These are phyloP conservation scores for Massarina eburnea DNA, from an alignment of 2,329 filamentous ascomycete species.

Conservation along the genomic window DNA sequence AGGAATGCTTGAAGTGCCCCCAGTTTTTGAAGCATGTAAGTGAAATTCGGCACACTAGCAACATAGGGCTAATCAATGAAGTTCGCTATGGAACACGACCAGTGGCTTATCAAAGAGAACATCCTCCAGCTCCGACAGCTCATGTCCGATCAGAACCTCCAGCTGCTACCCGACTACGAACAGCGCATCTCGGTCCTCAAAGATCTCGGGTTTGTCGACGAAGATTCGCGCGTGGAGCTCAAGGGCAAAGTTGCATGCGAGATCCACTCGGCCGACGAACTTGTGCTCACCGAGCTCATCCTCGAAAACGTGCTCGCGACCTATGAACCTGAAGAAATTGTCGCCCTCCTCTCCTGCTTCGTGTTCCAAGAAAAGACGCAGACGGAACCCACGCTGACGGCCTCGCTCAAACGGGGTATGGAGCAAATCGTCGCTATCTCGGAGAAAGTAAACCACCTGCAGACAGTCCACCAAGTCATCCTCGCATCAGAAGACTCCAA, in stretches of 20 bases:
- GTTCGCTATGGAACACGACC: slow-evolving; percentile 95
- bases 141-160: slow-evolving; percentile 94
- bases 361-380: slow-evolving; percentile 98
- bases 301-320: slow-evolving; percentile 95
- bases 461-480: slow-evolving; percentile 90
- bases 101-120: slow-evolving; percentile 94
- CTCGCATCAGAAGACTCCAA: slow-evolving; percentile 86
- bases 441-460: slow-evolving; percentile 87
- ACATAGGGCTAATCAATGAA: slow-evolving; percentile 37
- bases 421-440: slow-evolving; percentile 86
- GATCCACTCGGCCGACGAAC: slow-evolving; percentile 94
- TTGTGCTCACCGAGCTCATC: slow-evolving; percentile 93
- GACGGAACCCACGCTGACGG: slow-evolving; percentile 75
- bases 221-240: slow-evolving; percentile 81
- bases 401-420: slow-evolving; percentile 77
- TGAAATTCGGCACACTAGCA: slow-evolving; percentile 18
- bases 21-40: slow-evolving; percentile 85
- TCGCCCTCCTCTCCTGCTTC: slow-evolving; percentile 88
- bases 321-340: slow-evolving; percentile 95
- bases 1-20: slow-evolving; percentile 69
- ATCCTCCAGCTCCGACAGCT: slow-evolving; percentile 83
- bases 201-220: slow-evolving; percentile 90
- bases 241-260: slow-evolving; percentile 99
- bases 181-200: slow-evolving; percentile 90
- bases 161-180: slow-evolving; percentile 93